A percentile compares a stretch with the other conserved stretches of the same genome.
phyloP scores from a whole-genome alignment of 2,329 filamentous ascomycete species.

The Aspergillus fumigatus region DNA sequence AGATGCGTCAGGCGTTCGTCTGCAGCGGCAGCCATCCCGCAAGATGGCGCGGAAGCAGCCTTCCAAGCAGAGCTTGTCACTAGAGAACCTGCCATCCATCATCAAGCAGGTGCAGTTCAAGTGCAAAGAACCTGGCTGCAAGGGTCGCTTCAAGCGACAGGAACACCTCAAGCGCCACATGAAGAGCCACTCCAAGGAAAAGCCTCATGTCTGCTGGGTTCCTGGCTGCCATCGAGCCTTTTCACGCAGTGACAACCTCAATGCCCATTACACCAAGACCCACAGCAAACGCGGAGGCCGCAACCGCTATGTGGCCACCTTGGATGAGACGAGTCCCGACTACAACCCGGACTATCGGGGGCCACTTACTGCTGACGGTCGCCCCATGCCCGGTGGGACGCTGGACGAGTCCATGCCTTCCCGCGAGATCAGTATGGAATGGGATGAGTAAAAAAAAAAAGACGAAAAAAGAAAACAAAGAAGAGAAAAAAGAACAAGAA shows the following conservation, averaged over 20 bases:
- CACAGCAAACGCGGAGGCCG: conserved; percentile 44
- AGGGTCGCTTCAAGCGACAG: conserved; percentile 45
- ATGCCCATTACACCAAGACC: conserved; percentile 43
- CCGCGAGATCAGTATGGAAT: conserved; percentile 31
- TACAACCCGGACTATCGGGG: conserved; percentile 43
- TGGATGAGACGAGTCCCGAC: conserved; percentile 40
- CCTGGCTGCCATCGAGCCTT: conserved; percentile 40
- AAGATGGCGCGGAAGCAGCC: conserved; percentile 27
- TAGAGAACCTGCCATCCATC: conserved; percentile 35
- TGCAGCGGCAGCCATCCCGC: conserved; percentile 30
- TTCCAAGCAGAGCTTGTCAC: conserved; percentile 32
- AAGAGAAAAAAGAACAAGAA: too few species aligned
- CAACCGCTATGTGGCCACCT: conserved; percentile 43
- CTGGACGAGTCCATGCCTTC: conserved; percentile 30
- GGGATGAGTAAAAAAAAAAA: conserved; percentile 27
- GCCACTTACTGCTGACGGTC: conserved; percentile 39
- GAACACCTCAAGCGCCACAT: conserved; percentile 49
- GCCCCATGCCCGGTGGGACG: conserved; percentile 36
- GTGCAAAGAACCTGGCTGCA: conserved; percentile 41
- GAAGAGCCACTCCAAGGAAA: conserved; percentile 44
- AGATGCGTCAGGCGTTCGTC: conserved; percentile 23
- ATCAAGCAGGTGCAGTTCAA: conserved; percentile 41
- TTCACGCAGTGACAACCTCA: conserved; percentile 43
- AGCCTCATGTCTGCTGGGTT: conserved; percentile 43
- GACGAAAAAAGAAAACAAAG: background rate